phyloP scores from a whole-genome alignment of 1,139 yeast genomes.

The Lodderomyces orthopsilosis region DNA sequence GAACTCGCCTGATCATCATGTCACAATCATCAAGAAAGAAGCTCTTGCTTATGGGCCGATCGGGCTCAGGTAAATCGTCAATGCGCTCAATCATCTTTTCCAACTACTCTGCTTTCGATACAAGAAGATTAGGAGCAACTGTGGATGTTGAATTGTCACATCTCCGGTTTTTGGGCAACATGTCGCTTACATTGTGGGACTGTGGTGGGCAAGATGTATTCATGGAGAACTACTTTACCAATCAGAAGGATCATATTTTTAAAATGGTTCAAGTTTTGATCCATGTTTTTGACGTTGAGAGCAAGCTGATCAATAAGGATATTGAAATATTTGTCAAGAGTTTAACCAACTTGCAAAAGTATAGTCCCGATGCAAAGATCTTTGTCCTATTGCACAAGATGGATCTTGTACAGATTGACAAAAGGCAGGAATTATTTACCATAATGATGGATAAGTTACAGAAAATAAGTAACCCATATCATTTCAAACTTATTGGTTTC shows the following conservation, averaged over 20 bases:
- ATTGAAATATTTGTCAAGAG: constrained; percentile 88
- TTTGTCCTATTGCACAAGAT: constrained; percentile 91
- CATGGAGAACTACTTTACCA: constrained; percentile 88
- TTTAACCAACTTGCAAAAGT: constrained; percentile 75
- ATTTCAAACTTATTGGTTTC: constrained; percentile 79
- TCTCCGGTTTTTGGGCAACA: constrained; percentile 84
- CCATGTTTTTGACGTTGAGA: constrained; percentile 94
- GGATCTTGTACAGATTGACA: constrained; percentile 90
- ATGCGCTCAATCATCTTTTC: constrained; percentile 95
- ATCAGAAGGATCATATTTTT: constrained; percentile 87
- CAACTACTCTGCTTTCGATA: constrained; percentile 94
- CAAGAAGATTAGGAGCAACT: constrained; percentile 93
- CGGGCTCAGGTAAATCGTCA: constrained; percentile 96
- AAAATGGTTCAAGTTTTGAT: constrained; percentile 96
- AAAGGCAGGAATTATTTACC: constrained; percentile 77
- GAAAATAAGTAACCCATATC: constrained; percentile 73
- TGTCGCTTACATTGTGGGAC: constrained; percentile 96
- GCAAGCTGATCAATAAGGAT: constrained; percentile 88
- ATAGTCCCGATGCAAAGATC: constrained; percentile 87
- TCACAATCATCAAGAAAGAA: constrained; percentile 37
- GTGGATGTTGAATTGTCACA: constrained; percentile 98
- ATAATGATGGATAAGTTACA: constrained; percentile 83
- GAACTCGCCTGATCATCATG: neutral
- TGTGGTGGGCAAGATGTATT: constrained; percentile 98
- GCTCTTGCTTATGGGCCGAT: constrained; percentile 70